Evolutionary conservation across 1,139 yeast species (phyloP).

Genomic region (Nakaseomyces glabratus): DNA sequence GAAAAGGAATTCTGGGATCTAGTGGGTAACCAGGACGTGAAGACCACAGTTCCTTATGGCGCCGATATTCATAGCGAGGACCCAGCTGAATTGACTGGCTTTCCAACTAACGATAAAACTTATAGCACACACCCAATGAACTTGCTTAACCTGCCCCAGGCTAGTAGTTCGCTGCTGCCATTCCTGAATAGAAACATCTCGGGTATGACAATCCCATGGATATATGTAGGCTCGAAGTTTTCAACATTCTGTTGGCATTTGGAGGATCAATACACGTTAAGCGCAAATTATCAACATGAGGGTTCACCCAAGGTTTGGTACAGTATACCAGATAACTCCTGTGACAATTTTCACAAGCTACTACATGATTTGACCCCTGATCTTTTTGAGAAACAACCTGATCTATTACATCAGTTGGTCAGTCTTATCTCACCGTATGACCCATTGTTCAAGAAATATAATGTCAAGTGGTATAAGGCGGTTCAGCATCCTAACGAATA

Average conservation of each 20-base stretch:
- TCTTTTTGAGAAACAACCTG: constrained; percentile 77
- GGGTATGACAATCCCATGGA: constrained; percentile 82
- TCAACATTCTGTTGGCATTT: constrained; percentile 84
- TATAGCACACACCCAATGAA: constrained; percentile 58
- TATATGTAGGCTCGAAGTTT: constrained; percentile 62
- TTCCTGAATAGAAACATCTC: constrained; percentile 54
- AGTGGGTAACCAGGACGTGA: constrained; percentile 38
- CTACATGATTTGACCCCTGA: constrained; percentile 66
- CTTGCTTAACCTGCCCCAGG: constrained; percentile 56
- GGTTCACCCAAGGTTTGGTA: constrained; percentile 77
- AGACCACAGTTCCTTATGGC: constrained; percentile 58
- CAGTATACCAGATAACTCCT: constrained; percentile 53
- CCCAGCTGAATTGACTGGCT: constrained; percentile 62
- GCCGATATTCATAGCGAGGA: constrained; percentile 62
- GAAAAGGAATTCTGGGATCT: constrained; percentile 54
- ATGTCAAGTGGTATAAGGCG: constrained; percentile 56
- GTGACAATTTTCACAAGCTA: constrained; percentile 45
- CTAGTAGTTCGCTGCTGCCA: constrained; percentile 54
- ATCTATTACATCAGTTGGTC: constrained; percentile 76
- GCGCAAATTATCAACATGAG: constrained; percentile 69
- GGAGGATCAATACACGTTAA: constrained; percentile 70
- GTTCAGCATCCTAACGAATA: constrained; percentile 78
- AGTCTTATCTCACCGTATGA: constrained; percentile 66
- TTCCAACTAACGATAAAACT: constrained; percentile 36
- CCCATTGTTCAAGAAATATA: constrained; percentile 36